Conservation (phyloP, 495 filamentous ascomycete species). For the Penicillium chermesinum region DNA sequence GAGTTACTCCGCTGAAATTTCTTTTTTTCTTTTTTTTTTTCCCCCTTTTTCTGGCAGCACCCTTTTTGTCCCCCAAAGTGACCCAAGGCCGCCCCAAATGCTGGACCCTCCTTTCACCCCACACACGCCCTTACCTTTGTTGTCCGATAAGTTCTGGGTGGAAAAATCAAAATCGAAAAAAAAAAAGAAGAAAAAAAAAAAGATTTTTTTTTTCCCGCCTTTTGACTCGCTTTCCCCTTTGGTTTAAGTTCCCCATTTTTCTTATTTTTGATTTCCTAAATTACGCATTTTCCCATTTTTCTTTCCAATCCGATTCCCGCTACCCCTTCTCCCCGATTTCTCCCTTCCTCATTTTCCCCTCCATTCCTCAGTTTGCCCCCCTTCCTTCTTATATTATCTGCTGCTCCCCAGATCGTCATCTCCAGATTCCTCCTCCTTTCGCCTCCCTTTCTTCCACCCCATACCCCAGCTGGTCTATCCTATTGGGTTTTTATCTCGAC, state of each 20-base stretch:
- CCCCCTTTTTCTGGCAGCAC: background rate
- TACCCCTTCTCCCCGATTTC: conserved; percentile 28
- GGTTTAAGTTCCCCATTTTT: conserved; percentile 1
- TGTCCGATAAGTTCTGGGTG: too few species aligned
- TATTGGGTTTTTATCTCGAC: conserved; percentile 4
- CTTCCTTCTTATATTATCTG: conserved; percentile 34
- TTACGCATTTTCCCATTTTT: conserved; percentile 11
- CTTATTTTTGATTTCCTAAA: conserved; percentile 10
- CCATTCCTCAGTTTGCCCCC: conserved; percentile 28
- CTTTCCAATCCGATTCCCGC: conserved; percentile 27
- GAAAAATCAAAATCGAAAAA: background rate
- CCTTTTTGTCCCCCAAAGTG: background rate
- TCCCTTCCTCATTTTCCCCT: conserved; percentile 41
- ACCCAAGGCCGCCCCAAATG: background rate
- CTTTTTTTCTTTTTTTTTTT: background rate
- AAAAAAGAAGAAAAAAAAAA: background rate
- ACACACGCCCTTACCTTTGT: background rate
- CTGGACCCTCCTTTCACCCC: background rate
- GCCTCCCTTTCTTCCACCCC: conserved; percentile 16
- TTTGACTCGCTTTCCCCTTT: background rate
- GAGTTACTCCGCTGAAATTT: background rate
- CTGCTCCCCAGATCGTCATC: conserved; percentile 34
- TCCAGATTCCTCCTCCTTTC: conserved; percentile 25
- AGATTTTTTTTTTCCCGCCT: background rate
- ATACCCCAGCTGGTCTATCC: conserved; percentile 8